phyloP scores from a whole-genome alignment of 768 basidiomycete genomes.

The Boletus sensibilis region DNA sequence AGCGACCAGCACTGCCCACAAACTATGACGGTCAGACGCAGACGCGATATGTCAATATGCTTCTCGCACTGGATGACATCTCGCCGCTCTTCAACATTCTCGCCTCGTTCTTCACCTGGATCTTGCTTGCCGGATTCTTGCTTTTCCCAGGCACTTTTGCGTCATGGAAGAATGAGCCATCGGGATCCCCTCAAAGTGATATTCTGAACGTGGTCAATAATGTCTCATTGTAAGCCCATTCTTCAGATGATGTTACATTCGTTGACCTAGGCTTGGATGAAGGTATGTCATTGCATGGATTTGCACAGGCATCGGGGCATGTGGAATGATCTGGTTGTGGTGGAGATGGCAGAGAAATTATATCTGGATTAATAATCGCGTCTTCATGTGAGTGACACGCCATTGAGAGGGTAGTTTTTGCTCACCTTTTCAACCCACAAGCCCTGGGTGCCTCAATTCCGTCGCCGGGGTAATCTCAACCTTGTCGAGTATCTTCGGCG shows the following conservation, averaged over 20 bases:
- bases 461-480: slow-evolving; percentile 57
- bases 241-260: background rate
- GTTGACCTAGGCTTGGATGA: slow-evolving; percentile 2
- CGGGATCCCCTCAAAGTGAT: slow-evolving; percentile 32
- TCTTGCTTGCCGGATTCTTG: slow-evolving; percentile 60
- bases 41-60: slow-evolving; percentile 60
- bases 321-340: slow-evolving; percentile 59
- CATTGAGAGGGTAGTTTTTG: background rate
- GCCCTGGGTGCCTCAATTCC: slow-evolving; percentile 58
- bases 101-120: slow-evolving; percentile 62
- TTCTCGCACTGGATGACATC: slow-evolving; percentile 58
- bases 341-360: slow-evolving; percentile 61
- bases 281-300: slow-evolving; percentile 55
- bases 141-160: slow-evolving; percentile 63
- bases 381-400: slow-evolving; percentile 48
- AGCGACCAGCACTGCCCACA: slow-evolving; percentile 24
- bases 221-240: slow-evolving; percentile 44
- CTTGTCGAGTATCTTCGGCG: slow-evolving; percentile 49
- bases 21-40: slow-evolving; percentile 25
- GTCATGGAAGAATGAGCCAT: slow-evolving; percentile 33
- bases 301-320: slow-evolving; percentile 52
- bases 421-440: slow-evolving; percentile 22
- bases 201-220: slow-evolving; percentile 41
- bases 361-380: slow-evolving; percentile 54
- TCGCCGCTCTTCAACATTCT: slow-evolving; percentile 47